Evolutionary conservation across 2,329 filamentous ascomycete genomes (phyloP).

Genomic region (Ophiocordyceps australis): DNA sequence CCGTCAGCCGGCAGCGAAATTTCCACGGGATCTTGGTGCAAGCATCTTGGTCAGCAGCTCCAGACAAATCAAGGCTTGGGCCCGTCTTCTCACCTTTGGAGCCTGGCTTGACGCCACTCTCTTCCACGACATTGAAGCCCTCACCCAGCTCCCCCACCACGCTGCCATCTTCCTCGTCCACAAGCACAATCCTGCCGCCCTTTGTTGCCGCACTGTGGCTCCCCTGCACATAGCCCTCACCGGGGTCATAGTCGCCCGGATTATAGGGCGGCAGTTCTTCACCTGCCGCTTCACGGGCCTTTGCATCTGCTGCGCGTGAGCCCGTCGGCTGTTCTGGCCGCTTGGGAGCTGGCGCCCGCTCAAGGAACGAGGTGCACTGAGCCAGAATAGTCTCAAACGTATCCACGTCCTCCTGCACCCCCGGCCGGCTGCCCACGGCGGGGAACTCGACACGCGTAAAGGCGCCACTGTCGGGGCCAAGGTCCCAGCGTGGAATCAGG

Average conservation of each 20-base stretch:
- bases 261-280: conserved; percentile 52
- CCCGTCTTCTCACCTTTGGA: conserved; percentile 86
- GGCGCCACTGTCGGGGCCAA: conserved; percentile 71
- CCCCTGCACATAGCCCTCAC: conserved; percentile 56
- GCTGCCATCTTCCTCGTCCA: conserved; percentile 92
- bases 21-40: conserved; percentile 52
- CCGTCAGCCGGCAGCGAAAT: conserved; percentile 56
- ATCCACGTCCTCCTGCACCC: conserved; percentile 79
- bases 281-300: conserved; percentile 19
- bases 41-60: background rate
- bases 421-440: conserved; percentile 46
- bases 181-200: conserved; percentile 67
- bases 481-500: conserved; percentile 86
- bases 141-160: conserved; percentile 84
- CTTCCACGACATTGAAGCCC: conserved; percentile 64
- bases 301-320: conserved; percentile 17
- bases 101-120: conserved; percentile 59
- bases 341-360: conserved; percentile 52
- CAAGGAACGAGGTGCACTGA: conserved; percentile 92
- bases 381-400: conserved; percentile 96
- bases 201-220: conserved; percentile 34
- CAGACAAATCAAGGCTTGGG: no score
- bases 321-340: no score
- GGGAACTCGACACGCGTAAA: conserved; percentile 93
- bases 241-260: conserved; percentile 61